Conservation (phyloP, 2,329 filamentous ascomycete genomes). For the Lachnellula arida region DNA sequence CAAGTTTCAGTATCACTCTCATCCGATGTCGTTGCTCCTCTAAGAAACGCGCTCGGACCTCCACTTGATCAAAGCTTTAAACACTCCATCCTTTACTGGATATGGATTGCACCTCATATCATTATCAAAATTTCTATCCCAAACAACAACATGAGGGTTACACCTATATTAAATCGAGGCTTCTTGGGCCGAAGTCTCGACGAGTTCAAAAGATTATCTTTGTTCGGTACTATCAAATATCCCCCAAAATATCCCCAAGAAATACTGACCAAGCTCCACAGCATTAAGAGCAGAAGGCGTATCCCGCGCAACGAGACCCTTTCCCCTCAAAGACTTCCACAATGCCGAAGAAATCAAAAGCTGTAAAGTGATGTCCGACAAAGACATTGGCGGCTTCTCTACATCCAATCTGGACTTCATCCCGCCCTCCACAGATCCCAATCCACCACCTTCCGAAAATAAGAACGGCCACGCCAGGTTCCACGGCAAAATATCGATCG, state of each 20-base stretch:
- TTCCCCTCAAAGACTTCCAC: slow-evolving; percentile 61
- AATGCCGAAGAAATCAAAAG: slow-evolving; percentile 41
- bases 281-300: slow-evolving; percentile 67
- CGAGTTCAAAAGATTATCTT: slow-evolving; percentile 53
- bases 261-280: slow-evolving; percentile 33
- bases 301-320: slow-evolving; percentile 58
- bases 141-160: slow-evolving; percentile 41
- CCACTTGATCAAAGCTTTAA: too few relatives aligned
- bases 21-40: too few relatives aligned
- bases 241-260: slow-evolving; percentile 2
- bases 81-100: too few relatives aligned
- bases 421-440: slow-evolving; percentile 18
- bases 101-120: not conserved
- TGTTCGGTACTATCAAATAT: slow-evolving; percentile 42
- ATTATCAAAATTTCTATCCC: not conserved
- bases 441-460: slow-evolving; percentile 27
- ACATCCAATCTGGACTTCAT: slow-evolving; percentile 59
- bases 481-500: slow-evolving; percentile 81
- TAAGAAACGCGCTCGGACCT: too few relatives aligned
- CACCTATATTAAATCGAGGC: slow-evolving; percentile 44
- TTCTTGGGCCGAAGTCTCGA: slow-evolving; percentile 56
- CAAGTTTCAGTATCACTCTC: too few relatives aligned
- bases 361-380: slow-evolving; percentile 80
- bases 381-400: slow-evolving; percentile 82
- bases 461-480: slow-evolving; percentile 66